Conservation (phyloP, 2,329 filamentous ascomycete species). For the Hypoxylon sp. region DNA sequence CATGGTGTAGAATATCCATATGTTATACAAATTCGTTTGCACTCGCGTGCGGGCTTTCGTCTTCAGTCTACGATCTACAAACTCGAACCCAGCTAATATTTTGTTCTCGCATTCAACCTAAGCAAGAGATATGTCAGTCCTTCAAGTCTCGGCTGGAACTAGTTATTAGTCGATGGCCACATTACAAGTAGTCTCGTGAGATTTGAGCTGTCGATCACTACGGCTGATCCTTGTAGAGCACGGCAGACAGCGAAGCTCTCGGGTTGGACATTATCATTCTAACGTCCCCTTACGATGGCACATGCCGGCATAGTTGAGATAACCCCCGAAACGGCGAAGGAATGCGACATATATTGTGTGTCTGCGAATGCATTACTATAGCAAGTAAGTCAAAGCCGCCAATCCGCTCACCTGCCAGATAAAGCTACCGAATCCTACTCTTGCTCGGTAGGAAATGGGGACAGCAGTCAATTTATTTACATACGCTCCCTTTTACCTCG, state of each 20-base stretch:
- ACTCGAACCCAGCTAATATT: not conserved
- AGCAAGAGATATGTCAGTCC: too few species aligned
- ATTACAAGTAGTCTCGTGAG: conserved; percentile 5
- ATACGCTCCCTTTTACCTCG: not conserved
- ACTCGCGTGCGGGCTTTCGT: not conserved
- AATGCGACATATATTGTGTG: not conserved
- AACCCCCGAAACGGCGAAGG: not conserved
- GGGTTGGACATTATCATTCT: conserved; percentile 4
- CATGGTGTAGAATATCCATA: not conserved
- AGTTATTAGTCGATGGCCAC: not conserved
- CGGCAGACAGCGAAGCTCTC: conserved; percentile 15
- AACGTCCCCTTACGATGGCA: not conserved
- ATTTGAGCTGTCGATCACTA: conserved; percentile 23
- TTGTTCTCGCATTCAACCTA: not conserved
- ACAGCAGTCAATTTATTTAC: conserved; percentile 1
- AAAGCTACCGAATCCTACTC: conserved; percentile 17
- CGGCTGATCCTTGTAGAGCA: conserved; percentile 26
- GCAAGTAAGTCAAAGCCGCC: not conserved
- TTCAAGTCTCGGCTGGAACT: not conserved
- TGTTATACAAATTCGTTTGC: not conserved
- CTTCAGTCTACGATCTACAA: not conserved
- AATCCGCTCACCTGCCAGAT: conserved; percentile 17
- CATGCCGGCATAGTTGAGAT: not conserved
- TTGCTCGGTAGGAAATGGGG: conserved; percentile 10
- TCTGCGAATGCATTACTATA: not conserved